Base-by-base conservation (phyloP, 371 early-diverging fungal genomes). In the Mortierella sp. region DNA sequence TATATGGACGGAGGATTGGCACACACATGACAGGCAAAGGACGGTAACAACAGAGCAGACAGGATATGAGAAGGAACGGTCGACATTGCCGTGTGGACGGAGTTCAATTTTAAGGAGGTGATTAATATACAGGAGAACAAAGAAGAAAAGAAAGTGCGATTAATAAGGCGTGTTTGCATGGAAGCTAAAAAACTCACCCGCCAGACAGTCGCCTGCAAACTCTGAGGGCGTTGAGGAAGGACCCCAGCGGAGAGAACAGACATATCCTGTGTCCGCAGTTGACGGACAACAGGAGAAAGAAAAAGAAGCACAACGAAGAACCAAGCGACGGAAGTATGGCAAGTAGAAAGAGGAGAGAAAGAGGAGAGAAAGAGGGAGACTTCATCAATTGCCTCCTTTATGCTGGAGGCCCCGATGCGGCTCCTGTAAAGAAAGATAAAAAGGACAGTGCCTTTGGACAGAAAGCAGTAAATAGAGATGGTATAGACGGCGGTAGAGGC, bases 401-500 rank as follows among this genome's bases (percentile, higher is more conserved):
- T 23, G 42, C 51, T 14, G 43, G 44, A 44, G 56, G 34, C 15
- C 56, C 57, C 15, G 56, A 30, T 8, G 26, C 50, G 15, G 50
- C 44, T n/a, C 57, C 46, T 15, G 57, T 42, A 32, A 54, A 59
- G 24, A 54, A 42, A 0, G 60, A 31, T 32, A 53, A 47, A 21
- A 32, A 17, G 47, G 57, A 50, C 34, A 64, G 23, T 14, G 50
- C 50, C 64, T 56, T 52, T 53, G 32, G 48, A 32, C 32, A 57
- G 30, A 44, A 11, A 46, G 8, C 11, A 27, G 56, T 15, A 55
- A 19, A 37, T 32, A 57, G 15, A 14, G 0, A 34, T 7, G 14
- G 37, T 34, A 4, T 34, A 14, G 37, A 14, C 37, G 37, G 37
- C 37, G 11, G 14, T 34, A 0, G 37, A 34, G 7, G 37, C 7